Base-by-base conservation (phyloP, 2,329 filamentous ascomycete species). In the Cladosporium colombiae region DNA sequence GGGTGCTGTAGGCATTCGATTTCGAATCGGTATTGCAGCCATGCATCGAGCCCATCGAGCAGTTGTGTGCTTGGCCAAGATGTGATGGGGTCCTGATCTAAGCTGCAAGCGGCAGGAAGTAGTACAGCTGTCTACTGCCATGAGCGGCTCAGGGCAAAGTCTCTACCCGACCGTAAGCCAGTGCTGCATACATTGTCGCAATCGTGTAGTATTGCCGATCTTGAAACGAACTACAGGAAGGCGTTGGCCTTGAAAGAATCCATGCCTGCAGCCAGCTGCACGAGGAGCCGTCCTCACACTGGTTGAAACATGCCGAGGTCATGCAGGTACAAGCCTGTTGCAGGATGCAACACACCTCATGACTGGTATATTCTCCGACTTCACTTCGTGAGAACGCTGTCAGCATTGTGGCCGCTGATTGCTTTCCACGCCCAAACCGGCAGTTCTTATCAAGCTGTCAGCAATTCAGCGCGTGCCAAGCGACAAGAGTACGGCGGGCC, bases 271-370 rank as follows among this genome's bases (percentile, higher is more conserved):
- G 52, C 25, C 29, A 55, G 52, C 52, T 55, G 52, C 27, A 33
- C 13, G 8, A n/a, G n/a, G 21, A 29, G 27, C 25, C 27, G 25
- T 29, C 18, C 50, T 29, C n/a, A 52, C 49, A 52, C 49, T 27
- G 49, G 49, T 16, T 52, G 49, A 53, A n/a, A 27, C 33, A 40
- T 6, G 27, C 56, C 56, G 56, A 59, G 56, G 56, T 14, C 37
- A 44, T 44, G 35, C 37, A 59, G 56, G 35, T 44, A 59, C 56
- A n/a, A 27, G 8, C 33, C 18, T 29, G 56, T 44, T 37, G 37
- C 21, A 23, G 37, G 11, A 31, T 33, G 31, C 55, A 18, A 44
- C 31, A 40, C 23, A 23, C 56, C 35, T 40, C 35, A 46, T 44
- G 35, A 29, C 23, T 21, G 35, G 7, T 13, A 21, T n/a, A 13